phyloP scores from a whole-genome alignment of 148 eudicot species.

The Chenopodium berlandieri region DNA sequence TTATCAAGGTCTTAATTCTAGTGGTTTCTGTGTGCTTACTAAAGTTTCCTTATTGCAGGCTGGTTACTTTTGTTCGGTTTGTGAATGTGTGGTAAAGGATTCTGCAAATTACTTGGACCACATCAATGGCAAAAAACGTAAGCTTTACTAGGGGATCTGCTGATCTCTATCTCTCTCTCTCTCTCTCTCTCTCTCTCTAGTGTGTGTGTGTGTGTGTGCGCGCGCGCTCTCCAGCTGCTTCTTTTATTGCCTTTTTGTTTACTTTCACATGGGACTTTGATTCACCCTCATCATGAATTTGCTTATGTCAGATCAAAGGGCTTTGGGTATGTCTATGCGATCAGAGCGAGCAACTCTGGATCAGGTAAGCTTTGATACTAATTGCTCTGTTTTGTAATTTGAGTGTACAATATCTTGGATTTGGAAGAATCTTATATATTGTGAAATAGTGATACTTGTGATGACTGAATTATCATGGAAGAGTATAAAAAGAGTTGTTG shows the following conservation, averaged over 20 bases:
- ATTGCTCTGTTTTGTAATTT: background rate
- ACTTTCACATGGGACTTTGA: background rate
- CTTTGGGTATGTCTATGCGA: constrained; percentile 99
- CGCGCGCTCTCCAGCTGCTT: background rate
- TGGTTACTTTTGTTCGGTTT: constrained; percentile 95
- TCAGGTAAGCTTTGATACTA: constrained; percentile 51
- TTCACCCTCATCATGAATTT: constrained; percentile 2
- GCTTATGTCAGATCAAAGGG: constrained; percentile 85
- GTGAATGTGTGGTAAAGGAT: constrained; percentile 98
- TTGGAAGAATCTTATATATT: background rate
- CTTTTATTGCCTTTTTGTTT: background rate
- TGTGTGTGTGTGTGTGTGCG: too few species aligned
- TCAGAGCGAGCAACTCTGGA: constrained; percentile 86
- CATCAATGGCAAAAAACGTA: constrained; percentile 99
- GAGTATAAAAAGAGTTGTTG: background rate
- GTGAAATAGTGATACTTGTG: background rate
- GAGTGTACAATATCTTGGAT: background rate
- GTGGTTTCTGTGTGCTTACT: constrained; percentile 9
- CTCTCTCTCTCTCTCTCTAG: background rate
- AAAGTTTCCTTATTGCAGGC: constrained; percentile 57
- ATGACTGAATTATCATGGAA: background rate
- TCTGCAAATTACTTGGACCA: constrained; percentile 98
- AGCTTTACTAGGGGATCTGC: constrained; percentile 23
- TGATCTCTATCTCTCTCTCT: background rate
- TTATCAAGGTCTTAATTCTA: constrained; percentile 6